phyloP scores from a whole-genome alignment of 2,329 filamentous ascomycete genomes.

The Cladophialophora bantiana region DNA sequence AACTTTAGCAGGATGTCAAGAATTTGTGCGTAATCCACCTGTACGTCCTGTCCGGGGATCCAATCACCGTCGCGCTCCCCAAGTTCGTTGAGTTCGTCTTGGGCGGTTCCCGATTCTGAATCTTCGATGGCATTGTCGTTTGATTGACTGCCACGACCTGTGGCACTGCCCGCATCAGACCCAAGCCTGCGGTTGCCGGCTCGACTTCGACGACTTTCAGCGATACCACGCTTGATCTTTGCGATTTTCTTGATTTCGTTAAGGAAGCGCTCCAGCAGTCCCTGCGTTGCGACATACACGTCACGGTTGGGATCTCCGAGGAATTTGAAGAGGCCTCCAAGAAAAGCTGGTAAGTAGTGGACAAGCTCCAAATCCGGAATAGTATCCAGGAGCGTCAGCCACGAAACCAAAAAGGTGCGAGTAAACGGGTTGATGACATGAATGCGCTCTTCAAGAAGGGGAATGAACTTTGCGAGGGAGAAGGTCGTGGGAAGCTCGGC shows the following conservation, averaged over 20 bases:
- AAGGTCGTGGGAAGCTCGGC: slow-evolving; percentile 81
- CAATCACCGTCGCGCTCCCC: slow-evolving; percentile 83
- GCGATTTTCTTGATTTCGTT: slow-evolving; percentile 94
- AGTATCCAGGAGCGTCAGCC: slow-evolving; percentile 93
- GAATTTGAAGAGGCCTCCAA: slow-evolving; percentile 88
- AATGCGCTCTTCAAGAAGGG: slow-evolving; percentile 90
- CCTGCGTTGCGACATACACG: slow-evolving; percentile 92
- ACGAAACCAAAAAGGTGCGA: slow-evolving; percentile 91
- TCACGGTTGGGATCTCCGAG: slow-evolving; percentile 89
- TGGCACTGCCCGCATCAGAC: slow-evolving; percentile 44
- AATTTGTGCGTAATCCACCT: slow-evolving; percentile 90
- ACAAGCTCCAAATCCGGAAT: slow-evolving; percentile 97
- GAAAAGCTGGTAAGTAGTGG: slow-evolving; percentile 87
- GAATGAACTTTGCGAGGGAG: slow-evolving; percentile 88
- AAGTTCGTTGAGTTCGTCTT: slow-evolving; percentile 65
- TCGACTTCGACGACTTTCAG: slow-evolving; percentile 81
- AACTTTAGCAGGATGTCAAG: slow-evolving; percentile 90
- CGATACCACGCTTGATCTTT: slow-evolving; percentile 87
- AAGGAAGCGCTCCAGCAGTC: slow-evolving; percentile 86
- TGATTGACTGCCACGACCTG: slow-evolving; percentile 29
- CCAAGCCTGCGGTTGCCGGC: slow-evolving; percentile 27
- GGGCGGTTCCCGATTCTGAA: slow-evolving; percentile 56
- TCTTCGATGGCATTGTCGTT: slow-evolving; percentile 44
- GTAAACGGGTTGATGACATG: slow-evolving; percentile 95
- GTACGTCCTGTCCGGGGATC: slow-evolving; percentile 95